phyloP scores from a whole-genome alignment of 768 basidiomycete species.

The Boletus rex-veris region DNA sequence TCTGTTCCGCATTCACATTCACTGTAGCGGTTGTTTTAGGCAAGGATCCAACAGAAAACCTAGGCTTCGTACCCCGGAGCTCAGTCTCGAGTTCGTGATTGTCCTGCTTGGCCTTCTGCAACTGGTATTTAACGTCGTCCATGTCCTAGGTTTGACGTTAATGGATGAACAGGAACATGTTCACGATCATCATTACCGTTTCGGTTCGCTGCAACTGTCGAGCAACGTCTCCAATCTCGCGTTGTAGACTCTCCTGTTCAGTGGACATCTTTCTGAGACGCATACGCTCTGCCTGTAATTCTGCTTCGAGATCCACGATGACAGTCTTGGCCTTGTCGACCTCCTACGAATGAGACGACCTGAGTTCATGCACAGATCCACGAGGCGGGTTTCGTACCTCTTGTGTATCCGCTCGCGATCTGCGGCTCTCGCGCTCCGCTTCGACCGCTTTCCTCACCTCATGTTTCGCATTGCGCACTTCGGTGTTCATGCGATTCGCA shows the following conservation, averaged over 20 bases:
- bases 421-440: conserved; percentile 47
- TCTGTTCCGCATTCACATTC: conserved; percentile 69
- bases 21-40: conserved; percentile 34
- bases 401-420: conserved; percentile 49
- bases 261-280: conserved; percentile 58
- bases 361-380: conserved; percentile 1
- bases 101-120: conserved; percentile 68
- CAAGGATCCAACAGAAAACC: not conserved
- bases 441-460: conserved; percentile 54
- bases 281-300: conserved; percentile 67
- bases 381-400: conserved; percentile 38
- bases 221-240: conserved; percentile 62
- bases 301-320: conserved; percentile 66
- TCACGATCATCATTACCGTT: conserved; percentile 41
- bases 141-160: conserved; percentile 56
- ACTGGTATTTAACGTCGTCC: conserved; percentile 67
- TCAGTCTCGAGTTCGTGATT: conserved; percentile 72
- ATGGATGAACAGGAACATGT: not conserved
- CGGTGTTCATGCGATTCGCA: conserved; percentile 58
- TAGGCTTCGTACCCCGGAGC: conserved; percentile 53
- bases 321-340: conserved; percentile 62
- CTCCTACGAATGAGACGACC: conserved; percentile 44
- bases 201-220: conserved; percentile 68
- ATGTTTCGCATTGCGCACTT: conserved; percentile 57
- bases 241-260: conserved; percentile 59